phyloP scores from a whole-genome alignment of 345 rosid species.

The Ceriops zippeliana region DNA sequence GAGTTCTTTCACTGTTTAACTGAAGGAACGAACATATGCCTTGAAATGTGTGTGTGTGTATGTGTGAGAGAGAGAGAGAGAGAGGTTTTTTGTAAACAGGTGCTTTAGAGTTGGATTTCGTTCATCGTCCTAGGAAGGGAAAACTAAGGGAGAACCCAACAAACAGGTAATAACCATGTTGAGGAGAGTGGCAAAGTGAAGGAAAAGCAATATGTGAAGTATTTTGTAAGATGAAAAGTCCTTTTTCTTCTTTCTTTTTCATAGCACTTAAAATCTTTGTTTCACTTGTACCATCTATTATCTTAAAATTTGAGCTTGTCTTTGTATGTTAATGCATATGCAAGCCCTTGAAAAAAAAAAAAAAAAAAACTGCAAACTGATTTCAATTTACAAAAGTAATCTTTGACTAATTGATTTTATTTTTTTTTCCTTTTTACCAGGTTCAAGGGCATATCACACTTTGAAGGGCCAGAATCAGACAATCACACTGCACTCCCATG shows the following conservation, averaged over 20 bases:
- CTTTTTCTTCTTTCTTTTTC: neutral
- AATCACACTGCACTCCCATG: constrained; percentile 82
- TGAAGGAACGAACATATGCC: too few species aligned
- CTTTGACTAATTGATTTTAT: neutral
- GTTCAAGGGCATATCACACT: constrained; percentile 85
- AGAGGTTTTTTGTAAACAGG: neutral
- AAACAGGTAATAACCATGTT: too few species aligned
- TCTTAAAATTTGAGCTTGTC: too few species aligned
- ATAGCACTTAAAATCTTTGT: neutral
- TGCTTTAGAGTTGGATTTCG: neutral
- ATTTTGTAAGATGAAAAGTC: neutral
- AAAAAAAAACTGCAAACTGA: neutral
- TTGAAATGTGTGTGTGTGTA: too few species aligned
- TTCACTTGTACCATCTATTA: too few species aligned
- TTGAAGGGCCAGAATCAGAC: constrained; percentile 48
- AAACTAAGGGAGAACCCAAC: neutral
- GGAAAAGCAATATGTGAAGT: too few species aligned
- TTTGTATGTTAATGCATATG: too few species aligned
- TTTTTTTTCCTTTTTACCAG: constrained; percentile 34
- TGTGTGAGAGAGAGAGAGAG: too few species aligned
- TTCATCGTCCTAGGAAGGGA: neutral
- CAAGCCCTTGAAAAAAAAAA: too few species aligned
- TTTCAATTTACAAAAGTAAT: neutral
- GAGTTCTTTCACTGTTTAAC: too few species aligned
- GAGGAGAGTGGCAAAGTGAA: too few species aligned